Base-by-base conservation (phyloP, 495 filamentous ascomycete species). In the Xylaria telfairii region DNA sequence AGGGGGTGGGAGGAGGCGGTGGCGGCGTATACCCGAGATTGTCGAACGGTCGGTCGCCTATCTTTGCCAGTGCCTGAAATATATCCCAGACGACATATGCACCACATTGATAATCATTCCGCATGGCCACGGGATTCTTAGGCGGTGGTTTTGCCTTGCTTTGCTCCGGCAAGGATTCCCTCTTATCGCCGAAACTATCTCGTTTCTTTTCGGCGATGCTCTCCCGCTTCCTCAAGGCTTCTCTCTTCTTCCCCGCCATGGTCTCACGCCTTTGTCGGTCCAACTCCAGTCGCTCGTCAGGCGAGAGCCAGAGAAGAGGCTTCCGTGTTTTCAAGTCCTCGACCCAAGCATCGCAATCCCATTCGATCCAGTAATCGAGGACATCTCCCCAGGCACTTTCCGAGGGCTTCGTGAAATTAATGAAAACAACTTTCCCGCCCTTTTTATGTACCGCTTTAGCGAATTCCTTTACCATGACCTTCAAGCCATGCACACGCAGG, bases 311-410 rank as follows among this genome's bases (percentile, higher is more conserved):
- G 12, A 91, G 81, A 47, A 85, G 85, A 6, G 81, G 81, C 68
- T 88, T 85, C 65, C 86, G 81, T 51, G 80, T 69, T 71, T 86
- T 87, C 68, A 92, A 75, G 66, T 90, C 86, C 30, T 81, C 77
- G 17, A 92, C 89, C 89, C 90, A 92, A n/a, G 81, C 84, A 68
- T 92, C 90, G 62, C 90, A 92, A 67, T 92, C 90, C 89, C 90
- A 91, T 37, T 89, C 84, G 3, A 92, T 84, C 85, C 89, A 91
- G 54, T 87, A 89, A 75, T 92, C 90, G 63, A 92, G 87, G 1
- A 91, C 80, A 60, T 90, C 89, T 1, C 87, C 85, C 90, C 90
- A 92, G 1, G 82, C 84, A 71, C 90, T 92, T 64, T 91, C 88
- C 0, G 90, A 82, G 0, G 90, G 90, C 64, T 90, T 90, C 0